Evolutionary conservation across 2,329 filamentous ascomycete species (phyloP).

Genomic region (Podosphaera xanthii): DNA sequence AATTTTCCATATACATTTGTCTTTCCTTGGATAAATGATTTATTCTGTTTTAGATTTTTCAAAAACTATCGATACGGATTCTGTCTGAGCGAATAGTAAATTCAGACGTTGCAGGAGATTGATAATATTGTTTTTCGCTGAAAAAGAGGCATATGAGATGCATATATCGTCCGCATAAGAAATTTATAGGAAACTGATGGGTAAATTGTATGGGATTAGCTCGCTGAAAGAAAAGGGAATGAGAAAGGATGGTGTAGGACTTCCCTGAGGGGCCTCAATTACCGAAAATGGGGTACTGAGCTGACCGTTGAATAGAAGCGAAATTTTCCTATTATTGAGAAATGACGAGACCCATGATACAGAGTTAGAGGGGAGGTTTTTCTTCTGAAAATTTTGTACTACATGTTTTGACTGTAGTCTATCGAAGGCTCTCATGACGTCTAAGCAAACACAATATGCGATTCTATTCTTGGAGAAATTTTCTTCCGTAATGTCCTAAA

Average conservation of each 20-base stretch:
- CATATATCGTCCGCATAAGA: constrained; percentile 1
- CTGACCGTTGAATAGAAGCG: background rate
- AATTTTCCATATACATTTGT: too few relatives aligned
- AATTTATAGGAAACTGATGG: background rate
- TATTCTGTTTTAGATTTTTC: too few relatives aligned
- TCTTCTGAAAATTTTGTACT: background rate
- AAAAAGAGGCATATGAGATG: background rate
- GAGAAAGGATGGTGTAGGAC: background rate
- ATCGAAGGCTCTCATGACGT: background rate
- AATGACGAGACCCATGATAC: constrained; percentile 1
- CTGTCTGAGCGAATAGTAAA: background rate
- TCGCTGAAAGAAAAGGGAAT: background rate
- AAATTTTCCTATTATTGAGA: background rate
- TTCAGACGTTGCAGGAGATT: background rate
- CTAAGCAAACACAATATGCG: background rate
- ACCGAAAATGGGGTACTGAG: background rate
- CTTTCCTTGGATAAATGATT: too few relatives aligned
- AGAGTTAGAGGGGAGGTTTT: background rate
- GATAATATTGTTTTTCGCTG: background rate
- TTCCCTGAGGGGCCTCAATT: background rate
- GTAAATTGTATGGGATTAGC: background rate
- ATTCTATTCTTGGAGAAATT: background rate
- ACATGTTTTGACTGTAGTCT: background rate
- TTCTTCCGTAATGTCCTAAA: background rate
- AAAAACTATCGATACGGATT: background rate